These are phyloP conservation scores for Aphanoascus verrucosus DNA, from an alignment of 2,329 filamentous ascomycete species.

Conservation along the genomic window DNA sequence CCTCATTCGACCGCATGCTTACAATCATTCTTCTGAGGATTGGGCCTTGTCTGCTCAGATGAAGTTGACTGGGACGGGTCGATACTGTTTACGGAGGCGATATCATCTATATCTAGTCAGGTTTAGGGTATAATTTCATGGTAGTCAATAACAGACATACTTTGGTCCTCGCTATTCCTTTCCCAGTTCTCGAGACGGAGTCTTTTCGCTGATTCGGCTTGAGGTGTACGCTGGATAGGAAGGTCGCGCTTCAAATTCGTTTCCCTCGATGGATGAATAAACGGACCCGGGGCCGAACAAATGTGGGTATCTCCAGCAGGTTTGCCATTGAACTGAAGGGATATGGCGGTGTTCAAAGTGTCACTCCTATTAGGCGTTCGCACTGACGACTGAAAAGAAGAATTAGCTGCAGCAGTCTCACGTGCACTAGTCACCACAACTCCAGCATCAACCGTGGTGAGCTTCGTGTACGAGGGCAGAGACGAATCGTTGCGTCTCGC, in stretches of 20 bases:
- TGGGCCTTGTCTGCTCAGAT: neutral
- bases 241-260: neutral
- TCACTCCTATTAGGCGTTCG: neutral
- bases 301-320: neutral
- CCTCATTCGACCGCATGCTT: neutral
- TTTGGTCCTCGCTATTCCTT: neutral
- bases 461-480: neutral
- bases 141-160: neutral
- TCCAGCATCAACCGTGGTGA: neutral
- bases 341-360: neutral
- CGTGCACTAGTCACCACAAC: neutral
- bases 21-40: neutral
- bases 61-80: neutral
- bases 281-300: neutral
- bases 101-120: neutral
- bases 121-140: neutral
- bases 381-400: neutral
- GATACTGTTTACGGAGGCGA: neutral
- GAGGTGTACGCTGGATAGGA: neutral
- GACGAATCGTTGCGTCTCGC: neutral
- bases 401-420: slow-evolving; percentile 5
- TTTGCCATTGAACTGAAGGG: neutral
- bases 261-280: slow-evolving; percentile 3
- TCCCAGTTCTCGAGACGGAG: neutral
- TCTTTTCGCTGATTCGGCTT: neutral